phyloP scores from a whole-genome alignment of 192 early-diverging fungal genomes.

The Dispira simplex region DNA sequence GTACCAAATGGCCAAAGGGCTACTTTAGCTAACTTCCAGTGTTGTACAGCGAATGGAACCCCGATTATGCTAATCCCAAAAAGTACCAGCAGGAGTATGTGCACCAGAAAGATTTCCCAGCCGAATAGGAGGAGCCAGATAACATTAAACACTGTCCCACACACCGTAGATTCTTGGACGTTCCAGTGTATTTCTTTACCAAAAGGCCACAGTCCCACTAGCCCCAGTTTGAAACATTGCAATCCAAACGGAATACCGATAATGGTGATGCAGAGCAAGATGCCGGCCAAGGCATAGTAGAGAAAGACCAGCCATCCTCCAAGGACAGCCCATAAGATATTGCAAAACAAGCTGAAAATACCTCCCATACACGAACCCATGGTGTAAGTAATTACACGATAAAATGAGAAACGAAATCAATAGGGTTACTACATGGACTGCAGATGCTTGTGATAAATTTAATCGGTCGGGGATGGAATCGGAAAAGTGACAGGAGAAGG shows the following conservation, averaged over 20 bases:
- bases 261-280: slow-evolving; percentile 9
- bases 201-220: slow-evolving; percentile 12
- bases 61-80: slow-evolving; percentile 1
- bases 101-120: not conserved
- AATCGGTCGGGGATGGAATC: too few species aligned
- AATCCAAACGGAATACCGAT: slow-evolving; percentile 10
- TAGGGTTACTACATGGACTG: too few species aligned
- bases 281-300: not conserved
- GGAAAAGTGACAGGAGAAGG: too few species aligned
- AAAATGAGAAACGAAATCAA: too few species aligned
- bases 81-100: not conserved
- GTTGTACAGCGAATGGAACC: not conserved
- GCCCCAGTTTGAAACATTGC: slow-evolving; percentile 6
- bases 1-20: slow-evolving; percentile 10
- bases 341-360: not conserved
- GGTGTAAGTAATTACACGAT: not conserved
- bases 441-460: too few species aligned
- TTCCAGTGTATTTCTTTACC: slow-evolving; percentile 9
- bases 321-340: slow-evolving; percentile 4
- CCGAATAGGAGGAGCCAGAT: slow-evolving; percentile 6
- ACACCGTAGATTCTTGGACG: not conserved
- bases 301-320: slow-evolving; percentile 8
- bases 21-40: slow-evolving; percentile 7
- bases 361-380: slow-evolving; percentile 1
- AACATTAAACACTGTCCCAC: slow-evolving; percentile 1